Evolutionary conservation across 2,329 filamentous ascomycete genomes (phyloP), one percentile per base, ranked within the genome.

Genomic region (Sclerotinia borealis): DNA sequence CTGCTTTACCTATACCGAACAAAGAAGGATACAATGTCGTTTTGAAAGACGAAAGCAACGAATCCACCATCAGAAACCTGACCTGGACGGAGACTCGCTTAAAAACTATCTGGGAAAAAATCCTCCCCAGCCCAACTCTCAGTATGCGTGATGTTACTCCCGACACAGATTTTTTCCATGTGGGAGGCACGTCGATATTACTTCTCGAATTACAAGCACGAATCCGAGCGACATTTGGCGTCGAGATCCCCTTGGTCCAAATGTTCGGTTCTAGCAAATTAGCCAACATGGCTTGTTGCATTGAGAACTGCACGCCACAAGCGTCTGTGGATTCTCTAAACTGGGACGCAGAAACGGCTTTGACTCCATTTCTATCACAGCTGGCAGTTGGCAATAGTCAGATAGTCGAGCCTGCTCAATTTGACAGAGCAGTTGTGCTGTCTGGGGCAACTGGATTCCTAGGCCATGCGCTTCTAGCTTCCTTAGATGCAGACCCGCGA

Each of bases 361-460:
- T 62, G 6, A 4, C 25, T 15, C 10, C 43, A 25, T 2, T 34
- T 22, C 27, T 22, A 13, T 11, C 15, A 10, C 2, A 54, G 9
- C 25, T 19, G 11, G 47, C 34, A 34, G 27, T 25, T 36, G 31
- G 22, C 10, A 31, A 4, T 17, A 9, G 2, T 7, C 17, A 11
- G 34, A 56, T 48, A 62, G 31, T 4, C 41, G 7, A 48, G 25
- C 43, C 48, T 27, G 39, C n/a, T n/a, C n/a, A 29, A 25, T 4
- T 11, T 10, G 22, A 11, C 27, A 50, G 47, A 31, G 27, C 11
- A 54, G 52, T 25, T 59, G 66, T 77, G 9, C 63, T 79, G 3
- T 80, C 78, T 0, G 78, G 78, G 0, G 69, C 75, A 2, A 75
- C 75, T 5, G 76, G 75, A 0, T 79, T 78, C 59, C 68, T 83